Conservation (phyloP, 768 basidiomycete species). For the Rhizopogon sp. region DNA sequence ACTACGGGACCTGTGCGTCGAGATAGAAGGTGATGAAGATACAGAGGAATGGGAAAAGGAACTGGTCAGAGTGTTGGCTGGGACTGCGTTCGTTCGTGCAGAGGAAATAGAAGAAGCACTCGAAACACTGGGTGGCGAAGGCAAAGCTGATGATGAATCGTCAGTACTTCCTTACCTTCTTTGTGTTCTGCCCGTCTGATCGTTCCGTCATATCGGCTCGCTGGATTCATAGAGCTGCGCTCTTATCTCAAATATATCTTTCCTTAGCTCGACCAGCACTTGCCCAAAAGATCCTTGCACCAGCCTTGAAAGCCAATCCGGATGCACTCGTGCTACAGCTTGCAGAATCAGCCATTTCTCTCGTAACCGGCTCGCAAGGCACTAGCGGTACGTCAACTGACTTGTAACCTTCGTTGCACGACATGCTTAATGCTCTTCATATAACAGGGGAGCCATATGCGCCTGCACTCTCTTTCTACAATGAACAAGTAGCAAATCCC, state of each 20-base stretch:
- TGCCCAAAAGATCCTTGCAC: slow-evolving; percentile 80
- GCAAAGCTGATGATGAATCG: slow-evolving; percentile 83
- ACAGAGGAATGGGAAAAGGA: slow-evolving; percentile 65
- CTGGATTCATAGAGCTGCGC: slow-evolving; percentile 55
- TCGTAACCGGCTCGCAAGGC: slow-evolving; percentile 69
- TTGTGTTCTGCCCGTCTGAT: neutral
- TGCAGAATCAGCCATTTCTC: slow-evolving; percentile 79
- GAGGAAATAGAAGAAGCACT: slow-evolving; percentile 90
- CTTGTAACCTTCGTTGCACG: slow-evolving; percentile 4
- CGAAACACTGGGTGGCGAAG: slow-evolving; percentile 73
- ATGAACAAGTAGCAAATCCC: slow-evolving; percentile 79
- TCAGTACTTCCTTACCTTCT: slow-evolving; percentile 36
- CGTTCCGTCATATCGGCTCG: no score
- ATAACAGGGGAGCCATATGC: slow-evolving; percentile 28
- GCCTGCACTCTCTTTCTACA: slow-evolving; percentile 59
- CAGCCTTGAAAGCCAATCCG: slow-evolving; percentile 81
- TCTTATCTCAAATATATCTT: slow-evolving; percentile 83
- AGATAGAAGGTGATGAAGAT: slow-evolving; percentile 76
- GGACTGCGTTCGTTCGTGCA: slow-evolving; percentile 80
- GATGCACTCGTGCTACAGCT: slow-evolving; percentile 87
- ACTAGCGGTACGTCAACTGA: slow-evolving; percentile 36
- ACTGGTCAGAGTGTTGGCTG: slow-evolving; percentile 73
- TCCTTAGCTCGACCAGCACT: slow-evolving; percentile 86
- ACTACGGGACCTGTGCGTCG: slow-evolving; percentile 79
- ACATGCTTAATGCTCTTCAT: neutral